A percentile compares a stretch with the other conserved stretches of the same genome.
phyloP scores from a whole-genome alignment of 2,329 filamentous ascomycete genomes.

The Trichoderma sp. region DNA sequence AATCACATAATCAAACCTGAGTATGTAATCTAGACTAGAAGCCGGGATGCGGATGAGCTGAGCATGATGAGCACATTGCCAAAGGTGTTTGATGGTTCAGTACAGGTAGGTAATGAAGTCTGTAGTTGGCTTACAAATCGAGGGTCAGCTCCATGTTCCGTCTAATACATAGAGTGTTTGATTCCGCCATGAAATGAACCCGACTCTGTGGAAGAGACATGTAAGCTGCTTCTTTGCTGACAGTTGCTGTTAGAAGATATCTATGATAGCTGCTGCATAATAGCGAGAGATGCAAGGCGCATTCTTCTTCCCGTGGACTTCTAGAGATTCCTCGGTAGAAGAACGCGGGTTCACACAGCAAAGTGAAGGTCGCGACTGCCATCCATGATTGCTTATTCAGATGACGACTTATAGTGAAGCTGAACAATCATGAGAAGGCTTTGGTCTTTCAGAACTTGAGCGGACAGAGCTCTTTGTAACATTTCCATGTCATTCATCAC shows the following conservation, averaged over 20 bases:
- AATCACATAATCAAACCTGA: not conserved
- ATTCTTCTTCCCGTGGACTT: not conserved
- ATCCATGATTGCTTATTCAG: not conserved
- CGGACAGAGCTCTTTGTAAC: not conserved
- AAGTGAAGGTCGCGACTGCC: not conserved
- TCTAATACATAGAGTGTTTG: not conserved
- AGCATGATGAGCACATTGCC: not conserved
- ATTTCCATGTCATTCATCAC: not conserved
- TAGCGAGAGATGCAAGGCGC: not conserved
- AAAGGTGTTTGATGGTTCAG: too few relatives aligned
- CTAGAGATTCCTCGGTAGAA: too few relatives aligned
- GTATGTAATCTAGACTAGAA: not conserved
- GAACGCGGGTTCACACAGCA: not conserved
- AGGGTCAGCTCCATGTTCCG: not conserved
- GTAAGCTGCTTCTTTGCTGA: not conserved
- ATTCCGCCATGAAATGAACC: not conserved
- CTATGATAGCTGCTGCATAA: not conserved
- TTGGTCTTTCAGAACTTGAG: not conserved
- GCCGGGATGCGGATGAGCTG: not conserved
- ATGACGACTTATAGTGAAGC: not conserved
- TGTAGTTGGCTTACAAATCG: not conserved
- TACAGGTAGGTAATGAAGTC: too few relatives aligned
- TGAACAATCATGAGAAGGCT: not conserved
- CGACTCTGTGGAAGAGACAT: not conserved
- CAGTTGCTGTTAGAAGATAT: not conserved